These are phyloP conservation scores for Anthostomella pinea DNA, from an alignment of 2,329 filamentous ascomycete genomes.

Conservation along the genomic window DNA sequence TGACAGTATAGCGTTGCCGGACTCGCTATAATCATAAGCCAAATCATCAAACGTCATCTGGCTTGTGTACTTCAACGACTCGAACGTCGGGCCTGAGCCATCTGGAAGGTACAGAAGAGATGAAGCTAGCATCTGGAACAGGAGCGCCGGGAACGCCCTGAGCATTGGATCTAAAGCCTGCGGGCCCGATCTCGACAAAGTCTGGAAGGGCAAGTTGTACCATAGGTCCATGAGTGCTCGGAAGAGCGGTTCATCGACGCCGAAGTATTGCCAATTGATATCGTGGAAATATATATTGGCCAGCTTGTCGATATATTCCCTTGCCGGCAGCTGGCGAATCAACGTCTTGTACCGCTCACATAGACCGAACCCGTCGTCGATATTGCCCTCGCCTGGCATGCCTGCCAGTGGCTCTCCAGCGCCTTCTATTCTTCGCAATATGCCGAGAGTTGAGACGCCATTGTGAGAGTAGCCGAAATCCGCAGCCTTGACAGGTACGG, in stretches of 20 bases:
- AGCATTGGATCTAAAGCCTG: conserved; percentile 49
- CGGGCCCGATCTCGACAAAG: conserved; percentile 48
- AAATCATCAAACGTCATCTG: conserved; percentile 61
- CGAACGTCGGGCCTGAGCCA: conserved; percentile 46
- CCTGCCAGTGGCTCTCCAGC: conserved; percentile 35
- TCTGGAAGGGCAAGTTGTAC: conserved; percentile 51
- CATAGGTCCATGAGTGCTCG: conserved; percentile 50
- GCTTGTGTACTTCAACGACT: conserved; percentile 55
- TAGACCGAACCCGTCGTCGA: conserved; percentile 39
- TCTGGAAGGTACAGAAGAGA: conserved; percentile 52
- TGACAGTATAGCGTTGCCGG: conserved; percentile 49
- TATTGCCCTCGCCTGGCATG: conserved; percentile 29
- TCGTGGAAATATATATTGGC: conserved; percentile 53
- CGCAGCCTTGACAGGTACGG: conserved; percentile 38
- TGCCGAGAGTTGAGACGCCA: conserved; percentile 50
- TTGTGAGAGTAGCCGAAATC: conserved; percentile 53
- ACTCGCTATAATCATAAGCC: conserved; percentile 59
- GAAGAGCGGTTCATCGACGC: conserved; percentile 53
- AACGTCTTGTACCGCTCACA: conserved; percentile 58
- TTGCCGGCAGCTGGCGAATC: conserved; percentile 55
- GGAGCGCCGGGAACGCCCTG: conserved; percentile 55
- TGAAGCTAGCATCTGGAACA: conserved; percentile 58
- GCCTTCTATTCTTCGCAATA: conserved; percentile 54
- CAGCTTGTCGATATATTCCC: conserved; percentile 52
- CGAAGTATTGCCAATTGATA: conserved; percentile 58